Evolutionary conservation across 257 asterid species (phyloP).

Genomic region (Jacaranda copaia): DNA sequence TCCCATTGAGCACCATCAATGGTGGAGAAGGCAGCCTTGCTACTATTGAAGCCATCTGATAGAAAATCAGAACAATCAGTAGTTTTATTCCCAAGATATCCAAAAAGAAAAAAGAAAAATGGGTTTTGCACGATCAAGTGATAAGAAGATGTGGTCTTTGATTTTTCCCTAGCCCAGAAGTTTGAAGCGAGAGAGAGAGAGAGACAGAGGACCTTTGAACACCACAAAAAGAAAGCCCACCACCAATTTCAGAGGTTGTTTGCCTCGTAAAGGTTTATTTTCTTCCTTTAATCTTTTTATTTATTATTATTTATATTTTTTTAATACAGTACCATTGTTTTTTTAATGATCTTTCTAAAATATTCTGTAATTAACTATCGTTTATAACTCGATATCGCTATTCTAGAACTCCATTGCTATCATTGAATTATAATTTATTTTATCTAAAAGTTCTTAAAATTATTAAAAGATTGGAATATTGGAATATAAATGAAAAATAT

Average conservation of each 20-base stretch:
- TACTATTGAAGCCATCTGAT: constrained; percentile 66
- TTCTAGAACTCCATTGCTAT: too few species aligned
- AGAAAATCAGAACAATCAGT: constrained; percentile 26
- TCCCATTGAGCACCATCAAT: constrained; percentile 45
- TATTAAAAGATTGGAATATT: too few species aligned
- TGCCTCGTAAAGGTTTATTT: too few species aligned
- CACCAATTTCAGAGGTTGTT: neutral
- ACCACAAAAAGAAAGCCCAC: neutral
- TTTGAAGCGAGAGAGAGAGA: constrained; percentile 3
- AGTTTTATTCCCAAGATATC: neutral
- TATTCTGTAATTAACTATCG: too few species aligned
- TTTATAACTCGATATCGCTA: too few species aligned
- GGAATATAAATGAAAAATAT: too few species aligned
- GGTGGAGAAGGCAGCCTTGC: constrained; percentile 66
- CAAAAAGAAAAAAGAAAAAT: neutral
- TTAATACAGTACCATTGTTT: too few species aligned
- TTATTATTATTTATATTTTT: too few species aligned
- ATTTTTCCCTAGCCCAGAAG: constrained; percentile 38
- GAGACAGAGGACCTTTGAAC: constrained; percentile 8
- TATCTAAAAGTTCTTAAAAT: too few species aligned
- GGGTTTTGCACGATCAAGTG: constrained; percentile 6
- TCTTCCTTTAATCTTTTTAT: too few species aligned
- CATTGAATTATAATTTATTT: too few species aligned
- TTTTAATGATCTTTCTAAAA: too few species aligned
- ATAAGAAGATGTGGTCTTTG: neutral